Conservation (phyloP, 495 filamentous ascomycete species). For the Hypoxylon perforatum region DNA sequence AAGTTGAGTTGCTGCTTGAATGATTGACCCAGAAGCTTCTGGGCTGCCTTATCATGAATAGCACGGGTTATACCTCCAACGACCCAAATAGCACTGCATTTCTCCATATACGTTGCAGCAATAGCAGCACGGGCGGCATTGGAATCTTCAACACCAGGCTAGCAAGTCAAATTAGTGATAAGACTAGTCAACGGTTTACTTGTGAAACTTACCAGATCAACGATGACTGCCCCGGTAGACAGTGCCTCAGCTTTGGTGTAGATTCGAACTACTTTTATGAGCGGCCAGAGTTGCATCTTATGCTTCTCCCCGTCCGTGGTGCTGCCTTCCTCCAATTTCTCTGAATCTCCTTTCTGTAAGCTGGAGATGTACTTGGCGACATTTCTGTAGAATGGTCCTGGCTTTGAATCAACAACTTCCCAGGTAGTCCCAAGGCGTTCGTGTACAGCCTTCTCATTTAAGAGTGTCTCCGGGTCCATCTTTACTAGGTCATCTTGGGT, state of each 20-base stretch:
- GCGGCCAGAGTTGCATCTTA: conserved; percentile 66
- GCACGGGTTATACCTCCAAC: conserved; percentile 68
- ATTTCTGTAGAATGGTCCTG: conserved; percentile 28
- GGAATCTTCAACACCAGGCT: conserved; percentile 66
- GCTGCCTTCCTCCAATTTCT: conserved; percentile 29
- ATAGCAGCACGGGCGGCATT: conserved; percentile 68
- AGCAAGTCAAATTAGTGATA: conserved; percentile 8
- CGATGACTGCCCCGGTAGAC: conserved; percentile 66
- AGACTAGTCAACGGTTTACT: not conserved
- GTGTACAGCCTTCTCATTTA: conserved; percentile 47
- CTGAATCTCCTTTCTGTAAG: conserved; percentile 1
- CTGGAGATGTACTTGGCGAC: conserved; percentile 9
- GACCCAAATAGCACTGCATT: conserved; percentile 60
- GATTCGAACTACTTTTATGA: conserved; percentile 67
- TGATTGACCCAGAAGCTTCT: conserved; percentile 62
- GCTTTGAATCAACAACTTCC: conserved; percentile 47
- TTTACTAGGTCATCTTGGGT: conserved; percentile 57
- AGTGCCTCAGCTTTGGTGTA: conserved; percentile 62
- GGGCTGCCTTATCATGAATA: conserved; percentile 69
- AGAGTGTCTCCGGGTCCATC: conserved; percentile 47
- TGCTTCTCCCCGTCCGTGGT: conserved; percentile 45
- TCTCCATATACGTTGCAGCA: conserved; percentile 67
- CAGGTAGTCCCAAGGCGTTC: conserved; percentile 57
- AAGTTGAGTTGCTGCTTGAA: conserved; percentile 70
- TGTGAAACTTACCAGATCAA: conserved; percentile 57